phyloP scores from a whole-genome alignment of 2,329 filamentous ascomycete genomes.

The Colletotrichum orchidophilum region DNA sequence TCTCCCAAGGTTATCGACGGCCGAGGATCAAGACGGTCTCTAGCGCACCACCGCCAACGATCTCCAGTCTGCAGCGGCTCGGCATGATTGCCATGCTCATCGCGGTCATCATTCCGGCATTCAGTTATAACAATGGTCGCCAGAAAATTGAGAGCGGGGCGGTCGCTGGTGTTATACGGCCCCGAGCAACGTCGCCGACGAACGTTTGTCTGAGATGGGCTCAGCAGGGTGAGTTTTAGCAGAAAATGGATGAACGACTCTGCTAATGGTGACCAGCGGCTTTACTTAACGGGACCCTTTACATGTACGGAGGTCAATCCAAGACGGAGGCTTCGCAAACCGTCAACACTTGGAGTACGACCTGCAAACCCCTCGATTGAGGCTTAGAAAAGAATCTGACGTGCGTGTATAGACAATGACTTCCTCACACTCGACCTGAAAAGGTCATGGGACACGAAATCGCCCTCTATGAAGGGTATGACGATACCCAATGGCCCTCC shows the following conservation, averaged over 20 bases:
- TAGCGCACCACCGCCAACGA: slow-evolving; percentile 52
- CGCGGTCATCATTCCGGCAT: slow-evolving; percentile 58
- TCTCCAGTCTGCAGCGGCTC: slow-evolving; percentile 53
- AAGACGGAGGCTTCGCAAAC: slow-evolving; percentile 66
- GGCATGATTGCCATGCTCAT: slow-evolving; percentile 60
- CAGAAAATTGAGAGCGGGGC: slow-evolving; percentile 53
- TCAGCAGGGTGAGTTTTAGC: slow-evolving; percentile 62
- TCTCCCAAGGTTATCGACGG: slow-evolving; percentile 48
- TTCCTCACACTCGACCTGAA: slow-evolving; percentile 78
- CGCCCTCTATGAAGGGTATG: slow-evolving; percentile 70
- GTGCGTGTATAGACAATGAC: slow-evolving; percentile 65
- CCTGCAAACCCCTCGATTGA: background rate
- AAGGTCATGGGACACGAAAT: slow-evolving; percentile 74
- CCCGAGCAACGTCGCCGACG: slow-evolving; percentile 39
- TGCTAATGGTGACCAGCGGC: slow-evolving; percentile 55
- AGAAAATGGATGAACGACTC: background rate
- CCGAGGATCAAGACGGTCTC: slow-evolving; percentile 55
- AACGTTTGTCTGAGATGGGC: slow-evolving; percentile 73
- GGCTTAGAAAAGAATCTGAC: background rate
- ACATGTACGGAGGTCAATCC: slow-evolving; percentile 78
- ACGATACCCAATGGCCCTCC: slow-evolving; percentile 75
- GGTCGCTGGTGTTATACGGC: slow-evolving; percentile 55
- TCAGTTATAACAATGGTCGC: slow-evolving; percentile 53
- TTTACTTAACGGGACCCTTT: slow-evolving; percentile 78
- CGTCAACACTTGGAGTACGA: slow-evolving; percentile 74